Evolutionary conservation across 495 filamentous ascomycete species (phyloP), one percentile per base, ranked within the genome.

Genomic region (Massariosphaeria phaeospora): DNA sequence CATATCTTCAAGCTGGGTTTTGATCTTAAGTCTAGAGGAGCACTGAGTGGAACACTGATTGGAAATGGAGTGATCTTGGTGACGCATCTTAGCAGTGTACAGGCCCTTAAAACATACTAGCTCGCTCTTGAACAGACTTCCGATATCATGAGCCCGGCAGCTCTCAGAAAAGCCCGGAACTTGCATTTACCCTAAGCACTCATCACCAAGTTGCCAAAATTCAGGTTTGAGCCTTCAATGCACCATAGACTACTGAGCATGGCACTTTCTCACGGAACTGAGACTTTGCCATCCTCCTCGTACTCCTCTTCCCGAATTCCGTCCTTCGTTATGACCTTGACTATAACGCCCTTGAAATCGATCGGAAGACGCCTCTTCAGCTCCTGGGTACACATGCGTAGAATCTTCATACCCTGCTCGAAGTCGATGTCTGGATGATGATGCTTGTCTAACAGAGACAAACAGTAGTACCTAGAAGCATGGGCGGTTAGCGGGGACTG

Each of bases 371-470:
- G 76, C 65, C 94, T 82, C 80, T 96, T 94, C 66, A 96, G 77
- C 78, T 98, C 93, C 68, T 97, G 90, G 61, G 88, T 89, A 72
- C 93, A 98, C 84, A 96, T 86, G 61, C 78, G 79, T 59, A 98
- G 76, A 38, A 98, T 79, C 75, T 95, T 88, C 68, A 94, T 76
- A 39, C 93, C 93, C 71, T 91, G 79, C 42, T 89, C 90, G 20
- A 91, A 79, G 47, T 76, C 72, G 70, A 97, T 96, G 67, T 96
- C 82, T 30, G 93, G 91, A 58, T 97, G 86, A 67, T 98, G 93
- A 63, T 97, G 93, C 73, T 98, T 98, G 74, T 98, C 93, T 17
- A 98, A 81, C 56, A 95, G 91, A 2, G 89, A 94, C 36, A 97
- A 77, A 70, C 90, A 95, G 77, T 95, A 95, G 73, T 95, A 95